Evolutionary conservation across 768 basidiomycete genomes (phyloP).

Genomic region (Hypholoma sublateritium): DNA sequence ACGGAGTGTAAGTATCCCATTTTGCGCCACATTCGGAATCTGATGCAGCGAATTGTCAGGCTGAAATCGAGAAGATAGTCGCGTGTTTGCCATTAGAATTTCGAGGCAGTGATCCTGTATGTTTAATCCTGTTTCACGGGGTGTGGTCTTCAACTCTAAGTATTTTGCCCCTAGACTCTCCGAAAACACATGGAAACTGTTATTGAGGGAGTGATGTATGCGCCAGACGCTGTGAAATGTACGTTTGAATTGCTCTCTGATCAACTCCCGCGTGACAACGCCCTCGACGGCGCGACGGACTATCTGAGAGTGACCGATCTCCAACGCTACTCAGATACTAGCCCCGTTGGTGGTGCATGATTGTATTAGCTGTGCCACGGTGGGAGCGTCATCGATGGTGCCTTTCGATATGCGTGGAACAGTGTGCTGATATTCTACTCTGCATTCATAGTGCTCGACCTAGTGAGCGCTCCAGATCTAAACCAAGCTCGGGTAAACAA

Average conservation of each 20-base stretch:
- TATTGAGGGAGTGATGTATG: constrained; percentile 74
- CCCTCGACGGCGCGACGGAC: no score
- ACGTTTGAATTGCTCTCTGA: constrained; percentile 19
- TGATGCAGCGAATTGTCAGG: constrained; percentile 26
- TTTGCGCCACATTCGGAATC: background rate
- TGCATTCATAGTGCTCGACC: constrained; percentile 59
- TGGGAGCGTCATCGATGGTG: no score
- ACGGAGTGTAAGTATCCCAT: constrained; percentile 50
- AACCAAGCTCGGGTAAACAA: constrained; percentile 92
- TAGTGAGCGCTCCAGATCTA: constrained; percentile 78
- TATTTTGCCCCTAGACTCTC: constrained; percentile 39
- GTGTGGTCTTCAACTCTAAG: background rate
- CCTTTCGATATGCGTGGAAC: background rate
- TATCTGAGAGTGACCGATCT: no score
- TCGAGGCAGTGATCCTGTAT: constrained; percentile 81
- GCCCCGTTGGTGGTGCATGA: no score
- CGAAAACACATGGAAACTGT: constrained; percentile 80
- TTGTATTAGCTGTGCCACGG: no score
- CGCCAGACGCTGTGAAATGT: constrained; percentile 64
- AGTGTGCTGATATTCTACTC: background rate
- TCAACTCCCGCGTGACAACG: no score
- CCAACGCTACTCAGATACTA: no score
- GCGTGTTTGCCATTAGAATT: constrained; percentile 85
- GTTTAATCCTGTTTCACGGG: constrained; percentile 23
- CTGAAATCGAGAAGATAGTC: constrained; percentile 70